phyloP scores from a whole-genome alignment of 2,329 filamentous ascomycete species.

The Didymosphaeria variabile region DNA sequence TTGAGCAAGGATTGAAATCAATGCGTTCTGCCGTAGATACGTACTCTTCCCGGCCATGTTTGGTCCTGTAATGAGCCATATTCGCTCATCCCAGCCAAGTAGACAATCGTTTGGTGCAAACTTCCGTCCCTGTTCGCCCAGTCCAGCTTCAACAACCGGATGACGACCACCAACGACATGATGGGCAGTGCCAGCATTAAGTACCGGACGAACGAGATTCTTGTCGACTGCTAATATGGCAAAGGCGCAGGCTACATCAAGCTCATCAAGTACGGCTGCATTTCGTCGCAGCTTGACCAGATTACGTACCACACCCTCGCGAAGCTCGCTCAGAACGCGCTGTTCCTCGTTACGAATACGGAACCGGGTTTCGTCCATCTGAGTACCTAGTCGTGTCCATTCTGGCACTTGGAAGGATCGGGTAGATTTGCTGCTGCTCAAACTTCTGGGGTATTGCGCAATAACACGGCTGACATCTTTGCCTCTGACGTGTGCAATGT shows the following conservation, averaged over 20 bases:
- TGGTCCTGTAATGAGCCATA: slow-evolving; percentile 77
- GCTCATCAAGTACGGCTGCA: slow-evolving; percentile 88
- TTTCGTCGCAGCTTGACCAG: slow-evolving; percentile 88
- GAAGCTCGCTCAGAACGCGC: slow-evolving; percentile 77
- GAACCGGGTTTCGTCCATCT: slow-evolving; percentile 78
- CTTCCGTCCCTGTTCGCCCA: slow-evolving; percentile 78
- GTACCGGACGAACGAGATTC: slow-evolving; percentile 73
- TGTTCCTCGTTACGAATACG: slow-evolving; percentile 87
- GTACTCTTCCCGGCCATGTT: slow-evolving; percentile 99
- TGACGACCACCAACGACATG: slow-evolving; percentile 87
- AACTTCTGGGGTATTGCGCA: slow-evolving; percentile 57
- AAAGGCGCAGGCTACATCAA: slow-evolving; percentile 90
- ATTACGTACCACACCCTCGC: slow-evolving; percentile 79
- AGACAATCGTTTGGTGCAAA: slow-evolving; percentile 90
- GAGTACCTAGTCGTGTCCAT: slow-evolving; percentile 83
- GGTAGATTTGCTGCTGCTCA: slow-evolving; percentile 84
- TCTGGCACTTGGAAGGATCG: slow-evolving; percentile 82
- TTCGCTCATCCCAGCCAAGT: slow-evolving; percentile 78
- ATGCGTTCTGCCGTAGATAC: slow-evolving; percentile 92
- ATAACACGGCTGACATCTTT: slow-evolving; percentile 65
- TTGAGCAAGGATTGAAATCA: slow-evolving; percentile 93
- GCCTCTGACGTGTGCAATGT: slow-evolving; percentile 90
- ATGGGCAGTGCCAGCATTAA: slow-evolving; percentile 72
- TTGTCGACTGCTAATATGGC: slow-evolving; percentile 80
- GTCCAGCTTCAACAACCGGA: slow-evolving; percentile 86